phyloP scores from a whole-genome alignment of 495 filamentous ascomycete genomes.

The Oleoguttula mirabilis region DNA sequence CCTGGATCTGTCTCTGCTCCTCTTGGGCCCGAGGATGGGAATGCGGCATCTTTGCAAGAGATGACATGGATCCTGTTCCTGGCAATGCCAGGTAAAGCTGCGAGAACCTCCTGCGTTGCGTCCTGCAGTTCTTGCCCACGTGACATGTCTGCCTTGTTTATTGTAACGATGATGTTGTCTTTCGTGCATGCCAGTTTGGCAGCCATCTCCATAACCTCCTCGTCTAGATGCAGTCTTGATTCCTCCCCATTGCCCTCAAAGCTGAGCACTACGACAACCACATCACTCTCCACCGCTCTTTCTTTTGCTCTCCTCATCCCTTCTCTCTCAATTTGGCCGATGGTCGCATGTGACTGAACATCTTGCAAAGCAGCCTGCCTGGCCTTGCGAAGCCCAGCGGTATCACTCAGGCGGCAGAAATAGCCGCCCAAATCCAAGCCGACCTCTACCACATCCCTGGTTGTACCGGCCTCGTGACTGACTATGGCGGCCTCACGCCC shows the following conservation, averaged over 20 bases:
- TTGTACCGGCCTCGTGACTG: slow-evolving; percentile 81
- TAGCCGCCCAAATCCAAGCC: slow-evolving; percentile 83
- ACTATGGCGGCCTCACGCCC: slow-evolving; percentile 92
- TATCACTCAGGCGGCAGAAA: slow-evolving; percentile 80
- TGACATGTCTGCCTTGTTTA: slow-evolving; percentile 67
- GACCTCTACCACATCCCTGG: slow-evolving; percentile 85
- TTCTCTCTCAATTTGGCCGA: slow-evolving; percentile 74
- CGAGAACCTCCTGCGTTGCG: slow-evolving; percentile 12
- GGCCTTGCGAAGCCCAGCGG: slow-evolving; percentile 60
- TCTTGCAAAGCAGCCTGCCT: slow-evolving; percentile 3
- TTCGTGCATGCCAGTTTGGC: slow-evolving; percentile 42
- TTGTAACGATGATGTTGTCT: slow-evolving; percentile 52
- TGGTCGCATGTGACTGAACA: background rate
- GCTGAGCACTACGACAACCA: slow-evolving; percentile 70
- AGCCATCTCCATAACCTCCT: slow-evolving; percentile 46
- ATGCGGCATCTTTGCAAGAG: slow-evolving; percentile 46
- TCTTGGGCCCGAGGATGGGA: slow-evolving; percentile 8
- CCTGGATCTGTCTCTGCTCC: slow-evolving; percentile 41
- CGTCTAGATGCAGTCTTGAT: slow-evolving; percentile 36
- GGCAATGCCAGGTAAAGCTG: slow-evolving; percentile 24
- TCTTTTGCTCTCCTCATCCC: slow-evolving; percentile 78
- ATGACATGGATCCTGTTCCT: slow-evolving; percentile 45
- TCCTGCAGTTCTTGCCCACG: slow-evolving; percentile 12
- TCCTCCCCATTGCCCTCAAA: slow-evolving; percentile 38
- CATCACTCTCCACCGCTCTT: slow-evolving; percentile 70